Base-by-base conservation (phyloP, 495 filamentous ascomycete species). In the Hypoxylon rickii region DNA sequence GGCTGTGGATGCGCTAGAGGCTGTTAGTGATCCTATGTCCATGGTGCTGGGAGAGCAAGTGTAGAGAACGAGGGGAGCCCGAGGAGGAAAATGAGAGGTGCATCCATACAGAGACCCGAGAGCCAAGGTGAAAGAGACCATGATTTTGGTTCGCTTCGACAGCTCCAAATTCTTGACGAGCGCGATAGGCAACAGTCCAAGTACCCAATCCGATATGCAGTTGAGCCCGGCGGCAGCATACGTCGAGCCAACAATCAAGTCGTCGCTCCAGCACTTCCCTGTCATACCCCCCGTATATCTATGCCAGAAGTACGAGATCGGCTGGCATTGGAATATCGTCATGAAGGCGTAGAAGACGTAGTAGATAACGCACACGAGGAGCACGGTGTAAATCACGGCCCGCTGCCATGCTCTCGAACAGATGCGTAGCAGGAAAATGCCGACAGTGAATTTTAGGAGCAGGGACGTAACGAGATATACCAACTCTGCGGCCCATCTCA, bases 351-450 rank as follows among this genome's bases (percentile, higher is more conserved):
- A 78, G 39, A 62, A 61, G 11, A 58, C 11, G 46, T 69, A 65
- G 53, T 70, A 75, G 13, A 73, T 16, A 7, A 62, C 52, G 16
- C 60, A 52, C 39, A 73, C 62, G 3, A 63, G 20, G 3, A 75
- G 34, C 13, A 73, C 65, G 7, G 54, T 64, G 62, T 51, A 71
- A 39, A 74, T 70, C 24, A 66, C 45, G 3, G 32, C 20, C 18
- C 52, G 57, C 20, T 66, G 66, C 66, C 66, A 69, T 3, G 13
- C 13, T 22, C 46, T 45, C 5, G 66, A 50, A 33, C 71, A 70
- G 31, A 78, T 63, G 24, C 73, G 73, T 3, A 75, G 58, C 18
- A 76, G 70, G 56, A 76, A 75, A 38, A 73, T 26, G 12, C 70
- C 75, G 15, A 75, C 63, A 2, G 71, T 63, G 13, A 70, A 63